A percentile compares a stretch with the other conserved stretches of the same genome.
phyloP scores from a whole-genome alignment of 2,329 filamentous ascomycete genomes.

The Scytalidium lignicola region DNA sequence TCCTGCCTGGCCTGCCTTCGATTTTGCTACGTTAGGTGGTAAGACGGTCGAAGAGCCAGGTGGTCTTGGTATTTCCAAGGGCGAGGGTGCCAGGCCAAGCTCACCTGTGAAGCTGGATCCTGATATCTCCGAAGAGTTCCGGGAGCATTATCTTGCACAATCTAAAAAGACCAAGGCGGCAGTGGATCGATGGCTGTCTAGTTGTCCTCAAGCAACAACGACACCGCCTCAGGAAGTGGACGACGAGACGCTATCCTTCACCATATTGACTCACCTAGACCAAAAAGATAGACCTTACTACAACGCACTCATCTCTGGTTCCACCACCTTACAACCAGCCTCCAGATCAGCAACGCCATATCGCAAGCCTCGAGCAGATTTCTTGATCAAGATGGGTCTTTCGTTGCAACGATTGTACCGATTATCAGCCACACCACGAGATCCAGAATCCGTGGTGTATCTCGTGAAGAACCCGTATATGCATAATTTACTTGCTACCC shows the following conservation, averaged over 20 bases:
- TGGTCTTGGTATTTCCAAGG: conserved; percentile 54
- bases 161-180: conserved; percentile 88
- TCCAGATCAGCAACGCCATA: conserved; percentile 64
- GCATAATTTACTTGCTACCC: conserved; percentile 81
- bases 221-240: conserved; percentile 84
- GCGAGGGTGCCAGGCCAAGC: conserved; percentile 50
- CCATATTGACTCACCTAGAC: conserved; percentile 83
- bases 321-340: conserved; percentile 46
- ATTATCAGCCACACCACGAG: conserved; percentile 65
- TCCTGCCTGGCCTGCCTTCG: conserved; percentile 84
- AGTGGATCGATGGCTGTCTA: conserved; percentile 84
- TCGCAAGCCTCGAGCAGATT: conserved; percentile 62
- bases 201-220: conserved; percentile 67
- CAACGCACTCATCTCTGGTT: conserved; percentile 68
- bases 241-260: conserved; percentile 89
- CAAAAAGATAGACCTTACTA: conserved; percentile 73
- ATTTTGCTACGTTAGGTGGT: conserved; percentile 57
- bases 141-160: conserved; percentile 86
- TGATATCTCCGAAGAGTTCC: conserved; percentile 88
- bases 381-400: conserved; percentile 68
- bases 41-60: conserved; percentile 54
- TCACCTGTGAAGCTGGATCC: conserved; percentile 76
- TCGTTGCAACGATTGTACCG: conserved; percentile 84
- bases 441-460: conserved; percentile 81
- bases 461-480: conserved; percentile 76